Evolutionary conservation across 2,329 filamentous ascomycete species (phyloP), one percentile per base, ranked within the genome.

Genomic region (Orbilia ellipsospora): DNA sequence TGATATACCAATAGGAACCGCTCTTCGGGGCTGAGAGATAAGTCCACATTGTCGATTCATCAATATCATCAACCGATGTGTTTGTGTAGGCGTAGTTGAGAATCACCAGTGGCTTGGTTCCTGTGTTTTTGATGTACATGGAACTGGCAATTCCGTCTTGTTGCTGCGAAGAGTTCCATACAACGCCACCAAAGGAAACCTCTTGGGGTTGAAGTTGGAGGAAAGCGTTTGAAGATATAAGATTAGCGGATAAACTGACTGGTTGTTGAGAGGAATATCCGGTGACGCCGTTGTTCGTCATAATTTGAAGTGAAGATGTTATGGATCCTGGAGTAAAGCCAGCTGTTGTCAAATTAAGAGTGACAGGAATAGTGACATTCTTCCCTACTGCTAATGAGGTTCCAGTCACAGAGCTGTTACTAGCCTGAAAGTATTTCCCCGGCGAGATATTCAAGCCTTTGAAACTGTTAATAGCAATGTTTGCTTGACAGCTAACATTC

Each of bases 161-260:
- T 1, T 80, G 80, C 12, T 79, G 78, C 13, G 56, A 13, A 1
- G 80, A 80, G 1, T 81, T 81, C 13, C 83, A 78, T 8, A 85
- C 82, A 16, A 84, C 77, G 18, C 82, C 81, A 4, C 83, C 83
- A 70, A 84, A 83, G 56, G 83, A 82, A 16, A 84, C 80, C 18
- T 82, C 81, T 2, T 79, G 79, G 0, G 84, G 83, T 0, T 81
- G 80, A 3, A 84, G 79, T 10, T 79, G 80, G 23, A 85, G 74
- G 66, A 82, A 83, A 1, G 84, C 79, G 1, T 73, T 78, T 8
- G 80, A 80, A 50, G 81, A 84, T 50, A 84, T 81, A 16, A 82
- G 81, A 10, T 80, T 83, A 3, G 83, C 83, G 0, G 80, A 81
- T 0, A 85, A 78, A 4, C 80, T 80, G 0, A 85, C 79, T 3